Evolutionary conservation across 768 basidiomycete genomes (phyloP), one percentile per base, ranked within the genome.

Genomic region (Mrakia gelida): DNA sequence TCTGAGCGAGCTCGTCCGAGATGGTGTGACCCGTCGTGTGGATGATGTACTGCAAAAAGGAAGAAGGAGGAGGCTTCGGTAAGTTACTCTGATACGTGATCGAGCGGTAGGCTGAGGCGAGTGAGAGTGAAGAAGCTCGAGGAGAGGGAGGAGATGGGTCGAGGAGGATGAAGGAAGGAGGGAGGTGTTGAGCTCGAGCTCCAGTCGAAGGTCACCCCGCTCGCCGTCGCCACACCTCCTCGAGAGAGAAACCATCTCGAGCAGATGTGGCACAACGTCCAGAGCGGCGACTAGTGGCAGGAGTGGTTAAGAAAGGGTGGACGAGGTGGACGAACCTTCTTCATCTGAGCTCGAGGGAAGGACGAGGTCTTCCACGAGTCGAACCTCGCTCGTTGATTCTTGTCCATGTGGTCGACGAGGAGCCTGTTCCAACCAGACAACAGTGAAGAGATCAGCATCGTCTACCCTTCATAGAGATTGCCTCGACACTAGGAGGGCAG

Each of bases 1-100:
- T 89, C 80, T 94, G 93, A 1, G 94, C 91, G 7, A 95, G 92
- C 4, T 92, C 92, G 81, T 91, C 90, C 5, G 93, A 93, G 9
- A 92, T 92, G 81, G 93, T 92, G 78, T 93, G 91, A 23, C 91
- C 91, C 0, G 90, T 86, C 0, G 89, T 88, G 84, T 93, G 92
- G 82, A 93, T 92, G 80, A 96, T 92, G 45, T 94, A 89, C 92
- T 94, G 75, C 41, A 71, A n/a, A n/a, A n/a, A n/a, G 32, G 23
- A 56, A 71, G 61, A 32, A 54, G 54, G 13, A 67, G 67, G 10
- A 45, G 45, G 15, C 45, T 3, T 45, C 45, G 45, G 38, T 38
- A 38, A 38, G 8, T 38, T 38, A 38, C 38, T 38, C 8, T 38
- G 38, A 38, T 3, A 8, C 38, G 38, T 3, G 8, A 38, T 38